Percentiles rank a stretch among this genome's conserved stretches.
These are phyloP conservation scores for Linnemannia zychae DNA, from an alignment of 192 early-diverging fungal species.

Conservation along the genomic window DNA sequence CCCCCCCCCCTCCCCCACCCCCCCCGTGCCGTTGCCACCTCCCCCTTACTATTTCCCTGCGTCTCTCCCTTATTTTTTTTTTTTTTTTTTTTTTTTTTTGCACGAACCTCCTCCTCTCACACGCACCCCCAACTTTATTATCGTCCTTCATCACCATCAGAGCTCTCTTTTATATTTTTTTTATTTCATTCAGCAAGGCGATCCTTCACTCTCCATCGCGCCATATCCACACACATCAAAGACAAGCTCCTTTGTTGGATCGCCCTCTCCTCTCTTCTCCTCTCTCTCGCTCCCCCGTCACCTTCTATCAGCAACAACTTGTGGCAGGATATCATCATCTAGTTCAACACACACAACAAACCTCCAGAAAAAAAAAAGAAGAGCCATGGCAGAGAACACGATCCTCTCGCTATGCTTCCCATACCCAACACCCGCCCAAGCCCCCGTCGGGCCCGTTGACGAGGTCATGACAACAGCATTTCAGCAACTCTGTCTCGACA, in stretches of 20 bases:
- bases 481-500: slow-evolving; percentile 30
- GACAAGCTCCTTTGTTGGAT: not conserved
- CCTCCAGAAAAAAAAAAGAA: slow-evolving; percentile 21
- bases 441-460: slow-evolving; percentile 30
- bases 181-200: not conserved
- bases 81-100: no score
- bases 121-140: slow-evolving; percentile 4
- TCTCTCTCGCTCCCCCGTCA: no score
- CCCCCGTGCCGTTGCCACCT: no score
- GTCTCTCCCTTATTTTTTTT: no score
- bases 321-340: no score
- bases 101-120: not conserved
- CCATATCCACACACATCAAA: not conserved
- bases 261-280: no score
- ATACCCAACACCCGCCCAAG: slow-evolving; percentile 41
- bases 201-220: not conserved
- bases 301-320: no score
- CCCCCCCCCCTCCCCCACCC: no score
- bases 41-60: no score
- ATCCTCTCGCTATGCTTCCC: slow-evolving; percentile 54
- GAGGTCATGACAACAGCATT: slow-evolving; percentile 40
- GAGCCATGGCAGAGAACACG: slow-evolving; percentile 52
- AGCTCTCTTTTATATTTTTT: not conserved
- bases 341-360: slow-evolving; percentile 1
- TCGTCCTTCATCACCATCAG: not conserved